phyloP scores from a whole-genome alignment of 768 basidiomycete genomes.

The Podaxis pistillaris region DNA sequence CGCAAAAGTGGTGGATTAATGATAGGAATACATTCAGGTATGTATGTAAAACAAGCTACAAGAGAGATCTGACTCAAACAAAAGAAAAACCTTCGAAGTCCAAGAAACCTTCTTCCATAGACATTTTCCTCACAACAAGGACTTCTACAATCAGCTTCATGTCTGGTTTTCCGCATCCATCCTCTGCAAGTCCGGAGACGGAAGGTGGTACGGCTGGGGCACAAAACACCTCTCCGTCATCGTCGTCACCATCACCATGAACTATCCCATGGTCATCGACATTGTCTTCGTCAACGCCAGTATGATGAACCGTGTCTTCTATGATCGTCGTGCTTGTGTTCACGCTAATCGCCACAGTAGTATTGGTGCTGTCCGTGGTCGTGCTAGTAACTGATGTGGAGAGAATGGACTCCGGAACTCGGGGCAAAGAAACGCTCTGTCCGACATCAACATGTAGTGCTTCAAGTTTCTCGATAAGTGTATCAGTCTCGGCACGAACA shows the following conservation, averaged over 20 bases:
- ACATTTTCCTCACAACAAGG: slow-evolving; percentile 75
- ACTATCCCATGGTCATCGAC: neutral
- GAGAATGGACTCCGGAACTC: neutral
- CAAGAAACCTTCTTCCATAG: slow-evolving; percentile 71
- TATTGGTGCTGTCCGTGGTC: neutral
- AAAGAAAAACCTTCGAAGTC: slow-evolving; percentile 64
- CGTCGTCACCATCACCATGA: slow-evolving; percentile 37
- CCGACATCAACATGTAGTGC: slow-evolving; percentile 1
- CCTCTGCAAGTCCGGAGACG: slow-evolving; percentile 24
- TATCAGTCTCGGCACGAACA: neutral
- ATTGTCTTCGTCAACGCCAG: neutral
- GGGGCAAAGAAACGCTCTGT: neutral
- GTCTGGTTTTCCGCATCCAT: neutral
- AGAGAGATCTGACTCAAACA: neutral
- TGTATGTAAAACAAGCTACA: too few species aligned
- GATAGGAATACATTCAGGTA: too few species aligned
- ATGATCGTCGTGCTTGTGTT: too few species aligned
- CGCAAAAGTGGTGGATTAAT: too few species aligned
- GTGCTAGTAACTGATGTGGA: neutral
- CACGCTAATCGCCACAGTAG: neutral
- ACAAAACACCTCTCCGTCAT: slow-evolving; percentile 31
- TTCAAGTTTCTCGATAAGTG: slow-evolving; percentile 3
- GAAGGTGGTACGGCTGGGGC: slow-evolving; percentile 21
- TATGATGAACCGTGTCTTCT: neutral
- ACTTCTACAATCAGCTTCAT: slow-evolving; percentile 28